Evolutionary conservation across 768 basidiomycete species (phyloP).

Genomic region (Kwoniella pini): DNA sequence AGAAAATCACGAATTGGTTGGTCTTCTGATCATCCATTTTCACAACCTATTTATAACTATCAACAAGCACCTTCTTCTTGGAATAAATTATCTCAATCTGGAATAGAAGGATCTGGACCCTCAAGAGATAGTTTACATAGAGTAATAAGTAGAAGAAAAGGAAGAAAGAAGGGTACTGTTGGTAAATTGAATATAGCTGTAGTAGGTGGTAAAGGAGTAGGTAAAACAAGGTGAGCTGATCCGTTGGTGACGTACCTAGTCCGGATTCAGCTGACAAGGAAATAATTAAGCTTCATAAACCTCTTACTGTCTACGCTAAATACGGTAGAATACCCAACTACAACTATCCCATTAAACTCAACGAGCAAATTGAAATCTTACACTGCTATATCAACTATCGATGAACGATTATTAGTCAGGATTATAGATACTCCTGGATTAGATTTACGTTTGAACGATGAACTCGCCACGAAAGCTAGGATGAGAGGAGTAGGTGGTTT

Average conservation of each 20-base stretch:
- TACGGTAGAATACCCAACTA: background rate
- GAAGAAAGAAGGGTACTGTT: constrained; percentile 20
- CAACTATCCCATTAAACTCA: background rate
- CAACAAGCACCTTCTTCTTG: constrained; percentile 1
- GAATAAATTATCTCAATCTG: background rate
- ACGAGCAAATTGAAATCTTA: background rate
- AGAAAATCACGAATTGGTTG: constrained; percentile 18
- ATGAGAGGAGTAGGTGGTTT: constrained; percentile 37
- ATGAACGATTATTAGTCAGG: constrained; percentile 30
- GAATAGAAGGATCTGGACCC: background rate
- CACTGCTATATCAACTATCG: constrained; percentile 1
- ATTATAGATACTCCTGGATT: constrained; percentile 48
- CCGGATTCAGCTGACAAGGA: background rate
- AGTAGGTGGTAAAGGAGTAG: constrained; percentile 40
- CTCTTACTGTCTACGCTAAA: constrained; percentile 16
- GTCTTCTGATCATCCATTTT: constrained; percentile 9
- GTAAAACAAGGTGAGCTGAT: constrained; percentile 45
- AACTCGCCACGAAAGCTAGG: constrained; percentile 16
- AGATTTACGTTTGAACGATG: constrained; percentile 18
- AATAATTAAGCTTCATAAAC: constrained; percentile 17
- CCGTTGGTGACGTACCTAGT: too few relatives aligned
- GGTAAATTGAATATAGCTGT: constrained; percentile 40
- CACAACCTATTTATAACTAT: constrained; percentile 3
- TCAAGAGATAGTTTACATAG: constrained; percentile 11
- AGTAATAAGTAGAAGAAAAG: constrained; percentile 6